A percentile compares a stretch with the other conserved stretches of the same genome.
Conservation (phyloP, 768 basidiomycete species). For the Lentinus tigrinus region DNA sequence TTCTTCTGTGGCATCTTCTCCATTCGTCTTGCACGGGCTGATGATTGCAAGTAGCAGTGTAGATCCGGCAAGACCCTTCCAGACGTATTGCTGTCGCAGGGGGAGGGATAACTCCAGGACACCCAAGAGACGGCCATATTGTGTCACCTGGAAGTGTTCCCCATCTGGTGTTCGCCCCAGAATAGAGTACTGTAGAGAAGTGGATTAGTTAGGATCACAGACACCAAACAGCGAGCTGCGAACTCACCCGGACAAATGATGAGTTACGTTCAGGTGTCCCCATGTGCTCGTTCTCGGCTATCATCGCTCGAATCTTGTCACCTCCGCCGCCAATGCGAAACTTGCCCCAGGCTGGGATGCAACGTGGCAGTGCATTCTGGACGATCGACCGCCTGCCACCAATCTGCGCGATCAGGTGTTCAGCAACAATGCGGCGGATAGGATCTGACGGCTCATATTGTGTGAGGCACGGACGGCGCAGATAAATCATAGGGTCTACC, state of each 20-base stretch:
- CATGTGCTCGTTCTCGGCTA: not conserved
- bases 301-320: slow-evolving; percentile 23
- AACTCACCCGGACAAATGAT: slow-evolving; percentile 29
- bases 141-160: too few relatives aligned
- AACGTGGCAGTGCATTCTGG: not conserved
- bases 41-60: not conserved
- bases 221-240: too few relatives aligned
- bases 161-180: too few relatives aligned
- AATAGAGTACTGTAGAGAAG: not conserved
- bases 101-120: too few relatives aligned
- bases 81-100: too few relatives aligned
- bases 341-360: slow-evolving; percentile 26
- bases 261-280: not conserved
- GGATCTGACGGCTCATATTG: slow-evolving; percentile 8
- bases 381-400: not conserved
- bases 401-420: not conserved
- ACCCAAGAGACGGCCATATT: too few relatives aligned
- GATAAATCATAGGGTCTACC: not conserved
- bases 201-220: too few relatives aligned
- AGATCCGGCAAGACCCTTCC: too few relatives aligned
- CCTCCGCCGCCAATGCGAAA: slow-evolving; percentile 26
- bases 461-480: slow-evolving; percentile 1
- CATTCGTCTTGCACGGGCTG: slow-evolving; percentile 23
- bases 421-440: not conserved
- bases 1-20: too few relatives aligned